Evolutionary conservation across 106 monocot species (phyloP), one percentile per base, ranked within the genome.

Genomic region (Xerophyta viscosa): DNA sequence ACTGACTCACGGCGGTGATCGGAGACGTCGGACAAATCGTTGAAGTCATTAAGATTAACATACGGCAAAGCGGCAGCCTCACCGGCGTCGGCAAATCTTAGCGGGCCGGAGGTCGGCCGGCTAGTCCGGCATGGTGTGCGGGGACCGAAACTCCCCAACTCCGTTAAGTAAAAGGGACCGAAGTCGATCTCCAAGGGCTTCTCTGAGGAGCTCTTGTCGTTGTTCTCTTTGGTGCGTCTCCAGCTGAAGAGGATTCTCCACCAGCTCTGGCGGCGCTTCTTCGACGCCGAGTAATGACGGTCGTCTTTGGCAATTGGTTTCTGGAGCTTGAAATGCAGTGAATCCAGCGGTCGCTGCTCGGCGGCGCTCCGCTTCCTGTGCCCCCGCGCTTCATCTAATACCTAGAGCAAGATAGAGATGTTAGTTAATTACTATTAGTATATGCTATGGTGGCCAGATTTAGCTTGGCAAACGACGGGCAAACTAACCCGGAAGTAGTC

Each of bases 291-390:
- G 33, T 21, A 14, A 13, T 71, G 31, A 31, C 20, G 18, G 7
- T 71, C 59, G 27, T 64, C 75, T 49, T 75, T 78, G 15, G 74
- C 70, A 56, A 84, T 79, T 33, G 84, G 71, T 55, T 79, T 78
- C 64, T 70, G 65, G 13, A 74, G 81, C 77, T 75, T 87, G 73
- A 77, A 65, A 37, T 60, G 74, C 29, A 67, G 51, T 29, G 78
- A 27, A 33, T 77, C 86, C 14, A 66, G n/a, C 12, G 73, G 39
- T 42, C 66, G 31, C 33, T 33, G 33, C 33, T 33, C 33, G 25
- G 11, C 13, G 2, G 54, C 66, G 24, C 41, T 29, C 21, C 50
- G 41, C 37, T 64, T 71, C 15, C 41, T 19, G 28, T 71, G 67
- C 43, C 54, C 64, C 44, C 64, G 24, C 20, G 81, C 64, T 50